Evolutionary conservation across 768 basidiomycete species (phyloP).

Genomic region (Russula brevipes): DNA sequence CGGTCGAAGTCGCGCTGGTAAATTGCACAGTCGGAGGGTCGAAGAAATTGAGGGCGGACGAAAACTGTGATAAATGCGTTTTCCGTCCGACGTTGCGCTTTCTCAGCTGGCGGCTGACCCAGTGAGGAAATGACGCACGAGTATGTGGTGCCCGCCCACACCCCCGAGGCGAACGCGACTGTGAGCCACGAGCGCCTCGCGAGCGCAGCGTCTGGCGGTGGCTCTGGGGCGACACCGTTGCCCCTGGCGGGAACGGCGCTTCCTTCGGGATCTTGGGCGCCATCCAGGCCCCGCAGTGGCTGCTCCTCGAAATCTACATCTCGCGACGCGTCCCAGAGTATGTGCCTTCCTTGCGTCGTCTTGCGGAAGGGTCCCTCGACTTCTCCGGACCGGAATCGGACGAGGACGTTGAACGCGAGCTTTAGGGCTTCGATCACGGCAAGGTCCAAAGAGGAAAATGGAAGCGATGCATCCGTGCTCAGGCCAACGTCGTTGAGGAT

Average conservation of each 20-base stretch:
- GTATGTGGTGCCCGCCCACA: slow-evolving; percentile 17
- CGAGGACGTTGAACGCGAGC: slow-evolving; percentile 5
- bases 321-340: slow-evolving; percentile 6
- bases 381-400: neutral
- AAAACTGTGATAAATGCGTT: neutral
- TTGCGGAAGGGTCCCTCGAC: too few relatives aligned
- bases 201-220: neutral
- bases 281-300: slow-evolving; percentile 4
- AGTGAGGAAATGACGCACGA: slow-evolving; percentile 3
- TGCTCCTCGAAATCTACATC: slow-evolving; percentile 16
- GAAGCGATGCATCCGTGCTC: neutral
- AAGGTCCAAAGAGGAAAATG: slow-evolving; percentile 7
- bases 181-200: slow-evolving; percentile 1
- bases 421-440: slow-evolving; percentile 22
- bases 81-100: neutral
- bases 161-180: neutral
- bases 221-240: neutral
- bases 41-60: slow-evolving; percentile 10
- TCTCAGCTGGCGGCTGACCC: neutral
- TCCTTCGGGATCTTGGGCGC: neutral
- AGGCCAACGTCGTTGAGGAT: neutral
- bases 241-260: neutral
- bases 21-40: slow-evolving; percentile 14
- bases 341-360: neutral
- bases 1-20: slow-evolving; percentile 5